phyloP scores from a whole-genome alignment of 1,284 basidiomycete species.

The Moniliella sp. region DNA sequence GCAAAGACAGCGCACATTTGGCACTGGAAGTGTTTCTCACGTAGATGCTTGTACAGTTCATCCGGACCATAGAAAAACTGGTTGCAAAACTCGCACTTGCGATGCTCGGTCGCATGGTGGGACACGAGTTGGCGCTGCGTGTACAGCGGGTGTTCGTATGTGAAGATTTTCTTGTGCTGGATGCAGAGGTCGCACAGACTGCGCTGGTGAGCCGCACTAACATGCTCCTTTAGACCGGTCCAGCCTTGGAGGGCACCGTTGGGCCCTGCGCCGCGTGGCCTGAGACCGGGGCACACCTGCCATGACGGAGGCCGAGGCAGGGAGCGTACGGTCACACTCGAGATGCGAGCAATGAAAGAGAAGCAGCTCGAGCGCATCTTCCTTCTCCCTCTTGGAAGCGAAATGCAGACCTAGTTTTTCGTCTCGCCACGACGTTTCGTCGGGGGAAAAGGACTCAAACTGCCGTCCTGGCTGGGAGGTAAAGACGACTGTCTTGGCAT shows the following conservation, averaged over 20 bases:
- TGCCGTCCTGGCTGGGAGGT: too few species aligned
- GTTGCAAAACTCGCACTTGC: slow-evolving; percentile 71
- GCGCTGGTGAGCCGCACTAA: too few species aligned
- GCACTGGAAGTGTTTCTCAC: slow-evolving; percentile 82
- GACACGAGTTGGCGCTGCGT: slow-evolving; percentile 46
- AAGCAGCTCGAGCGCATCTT: slow-evolving; percentile 71
- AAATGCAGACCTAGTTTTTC: slow-evolving; percentile 52
- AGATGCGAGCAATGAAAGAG: too few species aligned
- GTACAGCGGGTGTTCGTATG: slow-evolving; percentile 79
- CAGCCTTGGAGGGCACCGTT: too few species aligned
- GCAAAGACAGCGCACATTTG: too few species aligned
- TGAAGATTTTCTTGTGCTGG: slow-evolving; percentile 73
- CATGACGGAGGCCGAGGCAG: too few species aligned
- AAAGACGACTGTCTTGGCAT: too few species aligned
- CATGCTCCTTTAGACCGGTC: too few species aligned
- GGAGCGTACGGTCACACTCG: too few species aligned
- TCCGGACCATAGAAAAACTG: slow-evolving; percentile 76
- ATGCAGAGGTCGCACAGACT: slow-evolving; percentile 81
- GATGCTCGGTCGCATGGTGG: slow-evolving; percentile 57
- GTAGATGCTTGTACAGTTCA: slow-evolving; percentile 76
- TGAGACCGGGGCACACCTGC: too few species aligned
- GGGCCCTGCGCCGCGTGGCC: too few species aligned
- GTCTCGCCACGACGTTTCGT: slow-evolving; percentile 21
- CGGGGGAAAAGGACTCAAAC: slow-evolving; percentile 11
- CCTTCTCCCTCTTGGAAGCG: slow-evolving; percentile 79